Evolutionary conservation across 805 yeast species (phyloP).

Genomic region (Yamadazyma phyllophila): DNA sequence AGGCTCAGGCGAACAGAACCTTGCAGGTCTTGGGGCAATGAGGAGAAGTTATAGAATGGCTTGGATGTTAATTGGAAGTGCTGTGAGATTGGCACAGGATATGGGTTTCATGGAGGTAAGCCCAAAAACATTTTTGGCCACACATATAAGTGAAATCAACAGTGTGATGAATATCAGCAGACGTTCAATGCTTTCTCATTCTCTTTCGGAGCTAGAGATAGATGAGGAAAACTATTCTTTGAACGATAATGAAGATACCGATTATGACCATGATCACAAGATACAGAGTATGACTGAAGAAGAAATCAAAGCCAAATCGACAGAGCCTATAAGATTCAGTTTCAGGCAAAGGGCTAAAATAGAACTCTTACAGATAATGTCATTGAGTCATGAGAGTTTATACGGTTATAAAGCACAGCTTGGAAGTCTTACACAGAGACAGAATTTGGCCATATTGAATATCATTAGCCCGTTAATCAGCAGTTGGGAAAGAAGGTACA

Average conservation of each 20-base stretch:
- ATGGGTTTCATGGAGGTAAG: conserved; percentile 76
- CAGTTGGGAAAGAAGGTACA: conserved; percentile 71
- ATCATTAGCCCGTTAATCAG: conserved; percentile 75
- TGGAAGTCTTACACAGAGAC: conserved; percentile 53
- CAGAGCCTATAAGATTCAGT: conserved; percentile 51
- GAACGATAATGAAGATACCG: conserved; percentile 23
- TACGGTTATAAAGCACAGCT: conserved; percentile 64
- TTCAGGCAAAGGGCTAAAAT: conserved; percentile 70
- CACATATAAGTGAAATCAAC: conserved; percentile 80
- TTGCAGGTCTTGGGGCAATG: conserved; percentile 81
- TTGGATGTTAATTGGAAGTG: conserved; percentile 90
- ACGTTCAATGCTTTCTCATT: conserved; percentile 71
- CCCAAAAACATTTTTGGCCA: conserved; percentile 72
- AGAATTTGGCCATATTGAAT: conserved; percentile 66
- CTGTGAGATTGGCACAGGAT: conserved; percentile 82
- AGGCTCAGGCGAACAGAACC: conserved; percentile 32
- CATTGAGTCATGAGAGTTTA: conserved; percentile 79
- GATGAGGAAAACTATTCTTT: conserved; percentile 43
- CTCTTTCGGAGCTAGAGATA: conserved; percentile 64
- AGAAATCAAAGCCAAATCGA: conserved; percentile 23
- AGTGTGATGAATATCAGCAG: conserved; percentile 80
- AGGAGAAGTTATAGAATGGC: conserved; percentile 86
- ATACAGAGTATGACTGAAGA: conserved; percentile 34
- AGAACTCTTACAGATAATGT: conserved; percentile 73
- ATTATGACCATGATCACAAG: conserved; percentile 18